Percentiles rank a stretch among this genome's conserved stretches.
Evolutionary conservation across 306 rosid species (phyloP).

Genomic region (Luffa acutangula): DNA sequence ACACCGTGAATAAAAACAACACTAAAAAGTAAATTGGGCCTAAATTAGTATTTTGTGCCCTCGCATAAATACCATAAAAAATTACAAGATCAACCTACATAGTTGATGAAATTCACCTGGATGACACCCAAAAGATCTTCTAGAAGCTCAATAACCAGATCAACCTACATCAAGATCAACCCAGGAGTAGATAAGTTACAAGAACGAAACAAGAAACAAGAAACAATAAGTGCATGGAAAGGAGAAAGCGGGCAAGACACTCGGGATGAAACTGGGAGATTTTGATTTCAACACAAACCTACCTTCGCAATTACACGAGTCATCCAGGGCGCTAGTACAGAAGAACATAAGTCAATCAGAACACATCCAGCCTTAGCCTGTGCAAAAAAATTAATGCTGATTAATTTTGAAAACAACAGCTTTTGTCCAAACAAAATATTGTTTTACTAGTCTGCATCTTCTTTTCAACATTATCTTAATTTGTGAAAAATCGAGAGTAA

Average conservation of each 20-base stretch:
- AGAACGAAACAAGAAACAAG: slow-evolving; percentile 2
- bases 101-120: slow-evolving; percentile 39
- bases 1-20: not conserved
- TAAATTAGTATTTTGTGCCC: not conserved
- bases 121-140: slow-evolving; percentile 88
- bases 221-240: not conserved
- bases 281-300: not conserved
- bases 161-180: slow-evolving; percentile 46
- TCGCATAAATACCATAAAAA: not conserved
- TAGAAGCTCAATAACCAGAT: slow-evolving; percentile 79
- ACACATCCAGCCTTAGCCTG: slow-evolving; percentile 93
- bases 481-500: not conserved
- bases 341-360: slow-evolving; percentile 74
- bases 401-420: not conserved
- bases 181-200: slow-evolving; percentile 15
- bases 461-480: not conserved
- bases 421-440: not conserved
- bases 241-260: slow-evolving; percentile 2
- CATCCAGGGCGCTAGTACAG: slow-evolving; percentile 81
- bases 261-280: slow-evolving; percentile 5
- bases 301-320: slow-evolving; percentile 84
- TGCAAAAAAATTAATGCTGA: slow-evolving; percentile 9
- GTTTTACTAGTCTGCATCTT: not conserved
- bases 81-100: too few species aligned
- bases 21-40: not conserved